These are phyloP conservation scores for Paramecium sonneborni DNA, from an alignment of 73 alveolate genomes.

Conservation along the genomic window DNA sequence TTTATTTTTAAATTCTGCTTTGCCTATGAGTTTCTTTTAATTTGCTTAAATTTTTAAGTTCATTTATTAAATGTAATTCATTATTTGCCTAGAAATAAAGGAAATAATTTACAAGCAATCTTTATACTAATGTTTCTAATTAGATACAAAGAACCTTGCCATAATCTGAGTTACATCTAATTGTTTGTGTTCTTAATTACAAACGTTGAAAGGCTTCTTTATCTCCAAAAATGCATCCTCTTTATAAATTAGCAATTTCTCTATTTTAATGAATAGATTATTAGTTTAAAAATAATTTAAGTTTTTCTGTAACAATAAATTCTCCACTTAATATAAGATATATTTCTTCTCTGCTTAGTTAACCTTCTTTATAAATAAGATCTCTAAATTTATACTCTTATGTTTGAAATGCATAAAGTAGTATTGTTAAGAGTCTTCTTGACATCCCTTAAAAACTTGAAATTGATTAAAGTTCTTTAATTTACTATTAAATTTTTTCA, in stretches of 20 bases:
- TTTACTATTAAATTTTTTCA: not conserved
- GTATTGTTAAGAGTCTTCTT: not conserved
- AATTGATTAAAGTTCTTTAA: not conserved
- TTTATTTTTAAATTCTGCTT: not conserved
- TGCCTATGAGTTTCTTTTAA: not conserved
- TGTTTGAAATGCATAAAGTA: not conserved
- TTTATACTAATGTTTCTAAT: not conserved
- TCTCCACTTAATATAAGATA: slow-evolving; percentile 15
- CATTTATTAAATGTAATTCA: slow-evolving; percentile 1
- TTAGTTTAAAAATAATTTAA: not conserved
- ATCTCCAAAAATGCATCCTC: slow-evolving; percentile 32
- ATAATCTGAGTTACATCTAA: not conserved
- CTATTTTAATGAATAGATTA: not conserved
- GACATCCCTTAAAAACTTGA: not conserved
- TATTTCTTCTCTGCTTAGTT: not conserved
- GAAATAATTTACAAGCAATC: not conserved
- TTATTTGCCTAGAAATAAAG: not conserved
- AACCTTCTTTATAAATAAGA: not conserved
- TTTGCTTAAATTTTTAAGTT: not conserved
- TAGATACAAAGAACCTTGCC: not conserved
- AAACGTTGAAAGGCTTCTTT: not conserved
- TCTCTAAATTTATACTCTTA: not conserved
- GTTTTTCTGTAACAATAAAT: not conserved
- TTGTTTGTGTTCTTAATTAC: not conserved
- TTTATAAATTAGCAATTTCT: slow-evolving; percentile 11